Conservation (phyloP, 2,329 filamentous ascomycete species). For the Penicillium oxalicum region DNA sequence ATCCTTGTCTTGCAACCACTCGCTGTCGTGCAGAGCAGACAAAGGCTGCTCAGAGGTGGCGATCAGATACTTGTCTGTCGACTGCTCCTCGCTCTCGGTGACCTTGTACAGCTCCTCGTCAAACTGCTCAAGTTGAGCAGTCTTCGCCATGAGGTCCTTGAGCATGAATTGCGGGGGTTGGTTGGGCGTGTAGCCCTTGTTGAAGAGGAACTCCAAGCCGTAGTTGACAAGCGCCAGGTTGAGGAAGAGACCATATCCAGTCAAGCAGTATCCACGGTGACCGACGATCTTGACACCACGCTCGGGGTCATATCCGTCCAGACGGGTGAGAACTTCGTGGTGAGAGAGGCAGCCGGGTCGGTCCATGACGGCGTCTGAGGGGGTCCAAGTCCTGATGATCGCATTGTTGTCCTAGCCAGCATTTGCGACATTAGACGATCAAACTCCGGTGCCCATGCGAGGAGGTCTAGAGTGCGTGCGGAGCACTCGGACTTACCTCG, state of each 20-base stretch:
- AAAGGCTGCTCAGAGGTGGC: slow-evolving; percentile 93
- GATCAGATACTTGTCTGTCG: slow-evolving; percentile 77
- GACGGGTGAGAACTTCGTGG: slow-evolving; percentile 81
- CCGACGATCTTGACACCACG: slow-evolving; percentile 91
- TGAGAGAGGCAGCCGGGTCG: slow-evolving; percentile 79
- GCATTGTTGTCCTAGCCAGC: slow-evolving; percentile 65
- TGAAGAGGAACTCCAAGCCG: slow-evolving; percentile 78
- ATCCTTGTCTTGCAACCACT: slow-evolving; percentile 81
- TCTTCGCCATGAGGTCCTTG: slow-evolving; percentile 94
- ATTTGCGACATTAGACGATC: not conserved
- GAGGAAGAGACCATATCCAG: slow-evolving; percentile 80
- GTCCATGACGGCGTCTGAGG: slow-evolving; percentile 65
- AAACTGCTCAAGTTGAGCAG: slow-evolving; percentile 92
- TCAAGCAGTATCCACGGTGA: slow-evolving; percentile 89
- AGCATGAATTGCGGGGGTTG: slow-evolving; percentile 93
- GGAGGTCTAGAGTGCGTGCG: too few species aligned
- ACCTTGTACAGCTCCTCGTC: slow-evolving; percentile 99
- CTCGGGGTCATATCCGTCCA: slow-evolving; percentile 90
- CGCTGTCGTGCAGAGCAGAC: slow-evolving; percentile 83
- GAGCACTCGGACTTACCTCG: slow-evolving; percentile 49
- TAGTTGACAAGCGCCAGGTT: slow-evolving; percentile 95
- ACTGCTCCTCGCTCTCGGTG: slow-evolving; percentile 70
- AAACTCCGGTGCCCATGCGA: too few species aligned
- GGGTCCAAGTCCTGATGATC: slow-evolving; percentile 71
- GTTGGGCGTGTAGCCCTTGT: slow-evolving; percentile 73